These are phyloP conservation scores for Parathielavia hyrcaniae DNA, from an alignment of 495 filamentous ascomycete species.

Conservation along the genomic window DNA sequence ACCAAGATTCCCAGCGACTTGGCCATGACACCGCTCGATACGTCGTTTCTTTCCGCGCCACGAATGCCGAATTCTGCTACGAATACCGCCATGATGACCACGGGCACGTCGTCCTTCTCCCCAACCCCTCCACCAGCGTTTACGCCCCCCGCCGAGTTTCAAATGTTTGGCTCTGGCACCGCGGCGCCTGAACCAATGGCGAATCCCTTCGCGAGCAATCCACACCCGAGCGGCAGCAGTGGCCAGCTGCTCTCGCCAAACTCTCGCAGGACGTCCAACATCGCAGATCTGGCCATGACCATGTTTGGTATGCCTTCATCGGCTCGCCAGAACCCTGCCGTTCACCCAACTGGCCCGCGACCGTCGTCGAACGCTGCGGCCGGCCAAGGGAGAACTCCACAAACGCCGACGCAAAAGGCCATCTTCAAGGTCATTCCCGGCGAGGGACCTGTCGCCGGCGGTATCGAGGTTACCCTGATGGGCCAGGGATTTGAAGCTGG, in stretches of 20 bases:
- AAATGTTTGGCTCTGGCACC: conserved; percentile 23
- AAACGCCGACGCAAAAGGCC: not conserved
- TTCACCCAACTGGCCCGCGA: conserved; percentile 44
- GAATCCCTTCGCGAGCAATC: conserved; percentile 50
- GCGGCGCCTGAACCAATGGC: conserved; percentile 22
- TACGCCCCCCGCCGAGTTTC: conserved; percentile 35
- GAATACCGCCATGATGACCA: conserved; percentile 34
- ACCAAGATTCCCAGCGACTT: conserved; percentile 63
- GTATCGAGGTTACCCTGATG: conserved; percentile 76
- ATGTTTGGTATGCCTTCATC: conserved; percentile 64
- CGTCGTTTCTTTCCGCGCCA: conserved; percentile 33
- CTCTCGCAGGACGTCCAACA: conserved; percentile 46
- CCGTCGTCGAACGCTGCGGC: conserved; percentile 33
- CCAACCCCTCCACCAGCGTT: conserved; percentile 33
- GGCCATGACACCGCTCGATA: conserved; percentile 73
- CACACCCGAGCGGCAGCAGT: conserved; percentile 58
- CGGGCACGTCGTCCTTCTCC: conserved; percentile 40
- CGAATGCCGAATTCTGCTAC: conserved; percentile 31
- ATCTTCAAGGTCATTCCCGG: conserved; percentile 65
- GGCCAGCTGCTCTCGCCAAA: conserved; percentile 46
- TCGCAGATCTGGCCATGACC: conserved; percentile 51
- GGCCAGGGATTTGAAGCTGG: conserved; percentile 74
- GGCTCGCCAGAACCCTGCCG: conserved; percentile 49
- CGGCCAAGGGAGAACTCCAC: conserved; percentile 1
- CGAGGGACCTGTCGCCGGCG: conserved; percentile 74